These are phyloP conservation scores for Phytophthora meadii DNA, from an alignment of 352 stramenopile species.

Conservation along the genomic window DNA sequence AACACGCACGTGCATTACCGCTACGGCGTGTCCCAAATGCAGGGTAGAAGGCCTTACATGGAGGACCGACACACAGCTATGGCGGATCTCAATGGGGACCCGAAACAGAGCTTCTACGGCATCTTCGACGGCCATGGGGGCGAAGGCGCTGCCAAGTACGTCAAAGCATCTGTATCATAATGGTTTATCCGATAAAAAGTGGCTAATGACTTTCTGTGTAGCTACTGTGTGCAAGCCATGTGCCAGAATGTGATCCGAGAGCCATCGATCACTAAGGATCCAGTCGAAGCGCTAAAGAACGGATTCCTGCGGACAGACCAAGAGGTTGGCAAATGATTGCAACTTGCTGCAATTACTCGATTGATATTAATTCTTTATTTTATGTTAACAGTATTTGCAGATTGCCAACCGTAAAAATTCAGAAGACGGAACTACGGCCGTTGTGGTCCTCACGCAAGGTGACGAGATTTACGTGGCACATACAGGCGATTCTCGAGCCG, in stretches of 20 bases:
- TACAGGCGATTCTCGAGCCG: conserved; percentile 89
- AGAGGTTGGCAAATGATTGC: conserved; percentile 48
- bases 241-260: conserved; percentile 87
- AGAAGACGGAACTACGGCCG: conserved; percentile 91
- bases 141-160: conserved; percentile 87
- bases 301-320: conserved; percentile 83
- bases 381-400: conserved; percentile 69
- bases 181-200: conserved; percentile 10
- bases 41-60: conserved; percentile 90
- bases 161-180: not conserved
- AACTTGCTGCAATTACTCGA: not conserved
- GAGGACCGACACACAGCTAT: conserved; percentile 89
- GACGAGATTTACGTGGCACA: conserved; percentile 90
- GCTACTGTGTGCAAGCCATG: conserved; percentile 84
- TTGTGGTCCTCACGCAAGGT: conserved; percentile 80
- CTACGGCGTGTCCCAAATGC: conserved; percentile 86
- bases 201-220: conserved; percentile 28
- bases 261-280: conserved; percentile 69
- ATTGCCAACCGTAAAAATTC: conserved; percentile 83
- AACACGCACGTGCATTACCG: conserved; percentile 81
- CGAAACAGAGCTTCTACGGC: conserved; percentile 90
- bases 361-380: conserved; percentile 7
- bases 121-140: conserved; percentile 95
- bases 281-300: conserved; percentile 73
- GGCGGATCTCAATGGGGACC: conserved; percentile 80